A percentile compares a stretch with the other conserved stretches of the same genome.
phyloP scores from a whole-genome alignment of 306 rosid species.

The Corylus heterophylla region DNA sequence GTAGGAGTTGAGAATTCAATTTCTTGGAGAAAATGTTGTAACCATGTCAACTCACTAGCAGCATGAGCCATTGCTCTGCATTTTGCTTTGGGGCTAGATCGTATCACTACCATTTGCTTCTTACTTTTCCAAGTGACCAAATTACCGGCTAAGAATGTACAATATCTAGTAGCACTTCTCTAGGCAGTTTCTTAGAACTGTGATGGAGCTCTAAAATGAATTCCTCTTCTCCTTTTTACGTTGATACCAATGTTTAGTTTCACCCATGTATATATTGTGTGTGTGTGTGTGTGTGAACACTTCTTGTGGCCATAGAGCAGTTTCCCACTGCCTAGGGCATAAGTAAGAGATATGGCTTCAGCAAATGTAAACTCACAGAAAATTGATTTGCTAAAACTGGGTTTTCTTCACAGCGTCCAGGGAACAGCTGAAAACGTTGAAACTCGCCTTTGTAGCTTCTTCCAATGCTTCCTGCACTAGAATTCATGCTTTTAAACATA shows the following conservation, averaged over 20 bases:
- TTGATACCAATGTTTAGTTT: background rate
- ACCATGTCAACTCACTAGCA: no score
- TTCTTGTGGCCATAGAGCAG: background rate
- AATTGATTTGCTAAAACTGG: constrained; percentile 90
- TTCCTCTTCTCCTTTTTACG: background rate
- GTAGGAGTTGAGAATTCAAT: no score
- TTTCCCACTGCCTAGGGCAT: background rate
- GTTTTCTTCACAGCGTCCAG: constrained; percentile 66
- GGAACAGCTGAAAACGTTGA: constrained; percentile 89
- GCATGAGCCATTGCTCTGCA: no score
- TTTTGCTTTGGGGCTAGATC: no score
- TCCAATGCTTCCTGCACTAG: constrained; percentile 90
- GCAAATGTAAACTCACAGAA: constrained; percentile 62
- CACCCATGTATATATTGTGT: no score
- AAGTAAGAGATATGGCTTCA: background rate
- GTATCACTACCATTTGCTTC: no score
- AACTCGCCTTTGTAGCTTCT: constrained; percentile 83
- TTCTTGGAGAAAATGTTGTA: no score
- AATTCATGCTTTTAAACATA: constrained; percentile 24
- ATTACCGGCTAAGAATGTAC: no score
- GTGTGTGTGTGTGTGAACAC: background rate
- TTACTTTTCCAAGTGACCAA: no score
- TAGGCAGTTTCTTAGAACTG: background rate
- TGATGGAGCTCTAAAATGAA: background rate
- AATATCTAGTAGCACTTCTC: background rate